phyloP scores from a whole-genome alignment of 1,139 yeast genomes.

The Taphrina wiesneri region DNA sequence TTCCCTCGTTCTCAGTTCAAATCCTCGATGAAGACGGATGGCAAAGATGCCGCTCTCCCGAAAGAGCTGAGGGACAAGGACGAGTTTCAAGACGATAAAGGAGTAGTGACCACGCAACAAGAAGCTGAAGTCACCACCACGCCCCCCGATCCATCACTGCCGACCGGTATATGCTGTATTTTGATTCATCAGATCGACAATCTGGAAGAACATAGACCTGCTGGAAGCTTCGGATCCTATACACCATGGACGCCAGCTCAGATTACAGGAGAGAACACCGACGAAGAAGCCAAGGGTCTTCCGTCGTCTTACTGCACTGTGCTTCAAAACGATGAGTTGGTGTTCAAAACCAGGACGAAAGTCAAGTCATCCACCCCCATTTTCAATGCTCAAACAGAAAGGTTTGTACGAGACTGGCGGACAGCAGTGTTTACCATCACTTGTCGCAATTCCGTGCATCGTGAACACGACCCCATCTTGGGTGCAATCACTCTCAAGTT shows the following conservation, averaged over 20 bases:
- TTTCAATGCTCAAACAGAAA: constrained; percentile 35
- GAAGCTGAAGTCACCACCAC: constrained; percentile 33
- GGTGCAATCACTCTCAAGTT: constrained; percentile 33
- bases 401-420: constrained; percentile 35
- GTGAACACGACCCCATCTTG: constrained; percentile 35
- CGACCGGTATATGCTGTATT: constrained; percentile 31
- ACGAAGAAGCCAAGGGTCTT: constrained; percentile 32
- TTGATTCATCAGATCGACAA: constrained; percentile 34
- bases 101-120: constrained; percentile 27
- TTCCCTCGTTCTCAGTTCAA: constrained; percentile 29
- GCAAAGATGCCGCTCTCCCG: constrained; percentile 24
- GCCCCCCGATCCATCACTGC: constrained; percentile 33
- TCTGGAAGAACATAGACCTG: constrained; percentile 30
- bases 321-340: constrained; percentile 31
- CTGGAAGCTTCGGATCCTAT: constrained; percentile 33
- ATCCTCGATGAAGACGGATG: constrained; percentile 29
- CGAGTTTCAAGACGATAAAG: constrained; percentile 29
- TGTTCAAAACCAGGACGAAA: constrained; percentile 33
- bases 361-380: constrained; percentile 33
- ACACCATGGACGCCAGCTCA: constrained; percentile 33
- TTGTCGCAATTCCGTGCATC: constrained; percentile 24
- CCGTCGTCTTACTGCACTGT: constrained; percentile 35
- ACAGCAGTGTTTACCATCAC: constrained; percentile 31
- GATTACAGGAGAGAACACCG: constrained; percentile 31
- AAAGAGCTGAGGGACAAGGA: constrained; percentile 22